phyloP scores from a whole-genome alignment of 129 eudicot species.

The Ambrosia trifida region DNA sequence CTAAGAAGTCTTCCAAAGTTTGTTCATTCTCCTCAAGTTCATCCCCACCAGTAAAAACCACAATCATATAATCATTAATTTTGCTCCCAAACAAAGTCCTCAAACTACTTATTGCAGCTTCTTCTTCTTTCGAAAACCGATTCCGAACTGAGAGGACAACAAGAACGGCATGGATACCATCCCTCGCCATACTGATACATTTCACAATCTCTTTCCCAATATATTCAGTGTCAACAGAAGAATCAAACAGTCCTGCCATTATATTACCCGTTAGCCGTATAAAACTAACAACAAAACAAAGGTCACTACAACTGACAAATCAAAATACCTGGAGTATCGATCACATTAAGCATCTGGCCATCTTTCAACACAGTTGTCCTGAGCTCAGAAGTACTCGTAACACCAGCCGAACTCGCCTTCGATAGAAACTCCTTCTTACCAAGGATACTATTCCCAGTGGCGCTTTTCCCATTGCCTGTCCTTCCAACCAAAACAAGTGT shows the following conservation, averaged over 20 bases:
- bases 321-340: constrained; percentile 80
- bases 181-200: constrained; percentile 86
- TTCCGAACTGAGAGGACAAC: constrained; percentile 59
- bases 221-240: constrained; percentile 57
- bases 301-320: too few relatives aligned
- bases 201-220: constrained; percentile 77
- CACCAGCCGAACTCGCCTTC: constrained; percentile 64
- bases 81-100: constrained; percentile 65
- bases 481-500: constrained; percentile 86
- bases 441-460: constrained; percentile 82
- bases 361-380: constrained; percentile 53
- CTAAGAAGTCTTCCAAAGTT: constrained; percentile 71
- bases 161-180: constrained; percentile 89
- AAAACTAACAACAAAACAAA: background rate
- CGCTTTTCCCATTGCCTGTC: constrained; percentile 94
- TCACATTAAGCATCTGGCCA: constrained; percentile 76
- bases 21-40: constrained; percentile 68
- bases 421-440: constrained; percentile 58
- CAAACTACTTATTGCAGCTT: constrained; percentile 60
- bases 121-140: constrained; percentile 75
- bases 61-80: constrained; percentile 74
- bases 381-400: constrained; percentile 76
- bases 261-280: constrained; percentile 4
- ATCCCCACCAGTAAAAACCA: constrained; percentile 93
- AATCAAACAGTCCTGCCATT: constrained; percentile 74